Evolutionary conservation across 2,329 filamentous ascomycete species (phyloP), one percentile per base, ranked within the genome.

Genomic region (Verticillium longisporum): DNA sequence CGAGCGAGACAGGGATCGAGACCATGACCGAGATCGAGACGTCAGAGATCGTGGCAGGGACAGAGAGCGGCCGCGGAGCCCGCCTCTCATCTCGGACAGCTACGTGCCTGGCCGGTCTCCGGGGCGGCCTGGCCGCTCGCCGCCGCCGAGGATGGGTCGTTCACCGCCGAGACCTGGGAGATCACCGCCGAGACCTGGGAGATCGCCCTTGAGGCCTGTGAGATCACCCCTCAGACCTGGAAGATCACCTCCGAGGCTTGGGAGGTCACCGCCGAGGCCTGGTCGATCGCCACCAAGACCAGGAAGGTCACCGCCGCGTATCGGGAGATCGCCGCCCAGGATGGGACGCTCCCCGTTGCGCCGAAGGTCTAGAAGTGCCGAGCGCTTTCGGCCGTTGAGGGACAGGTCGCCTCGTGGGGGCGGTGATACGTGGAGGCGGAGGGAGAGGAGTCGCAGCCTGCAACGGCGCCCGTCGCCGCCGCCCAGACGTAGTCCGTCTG

Each of bases 31-130:
- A 61, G 71, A 70, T 11, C 34, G 34, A 36, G 34, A 36, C 13
- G 13, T 36, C 34, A 36, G 63, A 6, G 63, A 59, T 3, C 60
- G 63, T 9, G 66, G 62, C 31, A 66, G 72, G 61, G 71, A 70
- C 11, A 64, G 71, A 55, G 63, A 64, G 7, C 57, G 63, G 45
- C 61, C 62, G 10, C 62, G 63, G 26, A 75, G 75, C 61, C 75
- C 73, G 1, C 70, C 74, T 18, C 70, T 75, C 18, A 73, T 71
- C 21, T 78, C 77, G 26, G 78, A 80, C 66, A 79, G 77, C 64
- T 80, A 80, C 64, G 75, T 80, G 7, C 77, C 78, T n/a, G 74
- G 75, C 41, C 69, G 77, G 62, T 79, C 78, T 59, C 73, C 70
- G 13, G 72, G 74, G 34, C 73, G 78, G 9, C 45, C 45, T n/a